These are phyloP conservation scores for Aspergillus phoenicis DNA, from an alignment of 2,329 filamentous ascomycete genomes.

Conservation along the genomic window DNA sequence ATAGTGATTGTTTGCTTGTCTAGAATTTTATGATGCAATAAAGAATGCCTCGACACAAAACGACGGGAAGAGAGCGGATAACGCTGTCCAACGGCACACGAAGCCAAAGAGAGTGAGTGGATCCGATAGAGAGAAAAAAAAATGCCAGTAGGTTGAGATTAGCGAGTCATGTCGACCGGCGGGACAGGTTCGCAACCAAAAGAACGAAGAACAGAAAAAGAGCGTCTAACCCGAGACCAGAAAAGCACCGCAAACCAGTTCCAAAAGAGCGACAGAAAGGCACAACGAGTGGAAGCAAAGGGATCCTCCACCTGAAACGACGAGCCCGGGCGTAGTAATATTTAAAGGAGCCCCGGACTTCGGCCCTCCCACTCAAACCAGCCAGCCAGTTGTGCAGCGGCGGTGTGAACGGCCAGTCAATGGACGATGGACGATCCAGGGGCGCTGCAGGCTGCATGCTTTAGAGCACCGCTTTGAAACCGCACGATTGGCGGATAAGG, in stretches of 20 bases:
- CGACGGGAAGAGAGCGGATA: conserved; percentile 24
- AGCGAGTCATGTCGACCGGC: conserved; percentile 21
- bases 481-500: conserved; percentile 20
- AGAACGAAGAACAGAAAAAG: conserved; percentile 24
- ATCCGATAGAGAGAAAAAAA: conserved; percentile 21
- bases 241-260: conserved; percentile 31
- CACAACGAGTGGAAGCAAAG: conserved; percentile 32
- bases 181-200: conserved; percentile 11
- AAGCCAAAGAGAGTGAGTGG: conserved; percentile 20
- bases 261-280: conserved; percentile 37
- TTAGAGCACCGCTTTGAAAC: conserved; percentile 20
- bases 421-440: conserved; percentile 24
- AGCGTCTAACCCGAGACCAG: conserved; percentile 34
- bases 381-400: conserved; percentile 23
- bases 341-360: conserved; percentile 27
- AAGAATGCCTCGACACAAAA: conserved; percentile 33
- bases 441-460: conserved; percentile 27
- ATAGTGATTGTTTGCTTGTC: conserved; percentile 1
- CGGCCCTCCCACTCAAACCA: conserved; percentile 20
- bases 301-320: conserved; percentile 29
- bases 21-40: conserved; percentile 29
- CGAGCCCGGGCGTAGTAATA: conserved; percentile 19
- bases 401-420: conserved; percentile 26
- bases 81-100: conserved; percentile 20
- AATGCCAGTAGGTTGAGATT: conserved; percentile 19